These are phyloP conservation scores for Beauveria asiatica DNA, from an alignment of 2,329 filamentous ascomycete species.

Conservation along the genomic window DNA sequence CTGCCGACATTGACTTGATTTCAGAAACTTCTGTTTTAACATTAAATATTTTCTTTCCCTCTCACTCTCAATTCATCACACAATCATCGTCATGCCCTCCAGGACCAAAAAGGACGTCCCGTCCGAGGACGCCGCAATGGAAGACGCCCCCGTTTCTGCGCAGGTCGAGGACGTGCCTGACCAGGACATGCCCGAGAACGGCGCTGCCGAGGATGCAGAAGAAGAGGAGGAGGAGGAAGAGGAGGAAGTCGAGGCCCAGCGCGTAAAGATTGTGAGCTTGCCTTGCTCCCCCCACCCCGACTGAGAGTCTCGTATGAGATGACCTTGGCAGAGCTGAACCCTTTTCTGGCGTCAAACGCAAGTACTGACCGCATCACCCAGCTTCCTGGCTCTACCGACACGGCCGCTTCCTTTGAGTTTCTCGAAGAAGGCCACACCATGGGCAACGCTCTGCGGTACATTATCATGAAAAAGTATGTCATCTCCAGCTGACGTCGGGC, in stretches of 20 bases:
- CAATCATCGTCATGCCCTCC: slow-evolving; percentile 28
- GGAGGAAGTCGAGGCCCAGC: slow-evolving; percentile 37
- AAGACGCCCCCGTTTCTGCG: slow-evolving; percentile 34
- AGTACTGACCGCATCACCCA: slow-evolving; percentile 28
- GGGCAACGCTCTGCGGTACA: slow-evolving; percentile 85
- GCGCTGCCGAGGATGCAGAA: slow-evolving; percentile 19
- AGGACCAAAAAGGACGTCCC: slow-evolving; percentile 28
- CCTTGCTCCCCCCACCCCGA: no score
- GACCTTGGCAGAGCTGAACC: no score
- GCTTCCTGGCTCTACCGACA: slow-evolving; percentile 78
- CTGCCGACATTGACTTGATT: background rate
- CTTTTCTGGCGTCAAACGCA: background rate
- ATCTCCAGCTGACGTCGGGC: slow-evolving; percentile 12
- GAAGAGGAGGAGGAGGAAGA: slow-evolving; percentile 36
- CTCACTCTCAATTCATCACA: background rate
- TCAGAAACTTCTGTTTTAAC: no score
- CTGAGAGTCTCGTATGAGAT: no score
- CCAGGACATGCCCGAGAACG: slow-evolving; percentile 23
- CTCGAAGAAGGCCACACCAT: slow-evolving; percentile 90
- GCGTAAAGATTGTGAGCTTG: slow-evolving; percentile 51
- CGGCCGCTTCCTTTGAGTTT: slow-evolving; percentile 91
- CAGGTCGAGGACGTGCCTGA: slow-evolving; percentile 27
- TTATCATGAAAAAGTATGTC: slow-evolving; percentile 95
- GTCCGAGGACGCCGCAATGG: slow-evolving; percentile 33
- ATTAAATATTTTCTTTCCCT: no score